phyloP scores from a whole-genome alignment of 345 rosid genomes.

The Turnera subulata region DNA sequence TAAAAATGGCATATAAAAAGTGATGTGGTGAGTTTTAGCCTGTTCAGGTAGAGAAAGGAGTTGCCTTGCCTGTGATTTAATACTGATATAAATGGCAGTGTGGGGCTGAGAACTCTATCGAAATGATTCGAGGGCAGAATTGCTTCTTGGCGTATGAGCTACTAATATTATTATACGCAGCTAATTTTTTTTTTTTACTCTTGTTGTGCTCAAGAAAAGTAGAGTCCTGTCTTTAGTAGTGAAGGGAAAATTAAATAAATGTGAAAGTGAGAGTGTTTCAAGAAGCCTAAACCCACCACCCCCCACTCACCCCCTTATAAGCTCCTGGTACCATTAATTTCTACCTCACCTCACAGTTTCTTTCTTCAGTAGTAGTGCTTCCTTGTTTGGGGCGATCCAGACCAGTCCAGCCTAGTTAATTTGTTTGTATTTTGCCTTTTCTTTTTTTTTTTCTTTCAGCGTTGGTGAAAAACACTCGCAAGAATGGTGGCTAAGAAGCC shows the following conservation, averaged over 20 bases:
- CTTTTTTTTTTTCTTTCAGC: background rate
- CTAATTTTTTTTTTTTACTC: background rate
- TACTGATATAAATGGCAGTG: constrained; percentile 7
- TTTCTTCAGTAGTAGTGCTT: constrained; percentile 4
- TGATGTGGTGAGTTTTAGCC: no score
- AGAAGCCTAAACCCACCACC: constrained; percentile 1
- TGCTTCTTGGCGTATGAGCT: constrained; percentile 13
- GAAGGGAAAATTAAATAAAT: constrained; percentile 4
- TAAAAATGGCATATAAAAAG: background rate
- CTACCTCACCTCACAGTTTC: constrained; percentile 25
- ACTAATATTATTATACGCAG: no score
- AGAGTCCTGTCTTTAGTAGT: constrained; percentile 52
- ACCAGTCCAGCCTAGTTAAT: no score
- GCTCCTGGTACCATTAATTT: constrained; percentile 28
- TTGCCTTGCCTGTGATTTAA: no score
- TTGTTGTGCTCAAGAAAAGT: constrained; percentile 38
- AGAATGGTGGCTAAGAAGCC: constrained; percentile 75
- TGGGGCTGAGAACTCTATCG: constrained; percentile 4
- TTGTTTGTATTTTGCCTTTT: background rate
- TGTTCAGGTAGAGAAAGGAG: no score
- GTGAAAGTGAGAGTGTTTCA: constrained; percentile 2
- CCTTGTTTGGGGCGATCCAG: background rate
- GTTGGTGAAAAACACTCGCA: constrained; percentile 3
- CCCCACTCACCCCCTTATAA: constrained; percentile 26
- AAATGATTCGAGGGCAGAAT: constrained; percentile 7